phyloP scores from a whole-genome alignment of 2,329 filamentous ascomycete species.

The Coleophoma crateriformis region DNA sequence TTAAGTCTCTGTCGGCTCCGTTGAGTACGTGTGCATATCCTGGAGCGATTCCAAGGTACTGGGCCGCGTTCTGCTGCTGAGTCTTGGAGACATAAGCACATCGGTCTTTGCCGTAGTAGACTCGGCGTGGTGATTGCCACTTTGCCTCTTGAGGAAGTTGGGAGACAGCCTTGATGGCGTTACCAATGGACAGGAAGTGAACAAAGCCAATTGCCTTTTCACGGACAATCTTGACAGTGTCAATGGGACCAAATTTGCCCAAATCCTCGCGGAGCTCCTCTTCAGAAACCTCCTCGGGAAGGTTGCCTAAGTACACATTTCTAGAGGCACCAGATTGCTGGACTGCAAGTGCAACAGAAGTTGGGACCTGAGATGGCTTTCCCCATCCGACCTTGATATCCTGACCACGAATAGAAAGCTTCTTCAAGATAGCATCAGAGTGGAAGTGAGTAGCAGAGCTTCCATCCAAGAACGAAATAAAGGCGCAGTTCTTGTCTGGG shows the following conservation, averaged over 20 bases:
- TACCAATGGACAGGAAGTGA: conserved; percentile 94
- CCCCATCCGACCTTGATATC: conserved; percentile 99
- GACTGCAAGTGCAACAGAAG: conserved; percentile 92
- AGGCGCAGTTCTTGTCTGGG: conserved; percentile 98
- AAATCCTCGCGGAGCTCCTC: conserved; percentile 92
- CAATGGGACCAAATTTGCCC: conserved; percentile 92
- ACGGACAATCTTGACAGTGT: conserved; percentile 94
- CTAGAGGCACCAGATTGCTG: conserved; percentile 96
- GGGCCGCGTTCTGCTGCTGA: conserved; percentile 97
- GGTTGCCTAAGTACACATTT: conserved; percentile 93
- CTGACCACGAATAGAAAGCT: conserved; percentile 95
- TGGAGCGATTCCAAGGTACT: conserved; percentile 94
- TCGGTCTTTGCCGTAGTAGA: conserved; percentile 98
- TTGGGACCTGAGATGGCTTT: conserved; percentile 96
- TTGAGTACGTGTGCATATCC: conserved; percentile 96
- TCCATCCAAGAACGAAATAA: conserved; percentile 97
- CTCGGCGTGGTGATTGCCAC: conserved; percentile 91
- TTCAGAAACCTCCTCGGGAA: conserved; percentile 84
- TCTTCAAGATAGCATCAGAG: conserved; percentile 99
- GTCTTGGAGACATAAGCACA: conserved; percentile 99
- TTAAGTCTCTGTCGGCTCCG: conserved; percentile 90
- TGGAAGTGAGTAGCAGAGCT: conserved; percentile 98
- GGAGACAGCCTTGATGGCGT: conserved; percentile 95
- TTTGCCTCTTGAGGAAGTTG: conserved; percentile 94
- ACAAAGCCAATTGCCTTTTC: conserved; percentile 98